A percentile compares a stretch with the other conserved stretches of the same genome.
Conservation (phyloP, 2,329 filamentous ascomycete species). For the Aureobasidium sp. region DNA sequence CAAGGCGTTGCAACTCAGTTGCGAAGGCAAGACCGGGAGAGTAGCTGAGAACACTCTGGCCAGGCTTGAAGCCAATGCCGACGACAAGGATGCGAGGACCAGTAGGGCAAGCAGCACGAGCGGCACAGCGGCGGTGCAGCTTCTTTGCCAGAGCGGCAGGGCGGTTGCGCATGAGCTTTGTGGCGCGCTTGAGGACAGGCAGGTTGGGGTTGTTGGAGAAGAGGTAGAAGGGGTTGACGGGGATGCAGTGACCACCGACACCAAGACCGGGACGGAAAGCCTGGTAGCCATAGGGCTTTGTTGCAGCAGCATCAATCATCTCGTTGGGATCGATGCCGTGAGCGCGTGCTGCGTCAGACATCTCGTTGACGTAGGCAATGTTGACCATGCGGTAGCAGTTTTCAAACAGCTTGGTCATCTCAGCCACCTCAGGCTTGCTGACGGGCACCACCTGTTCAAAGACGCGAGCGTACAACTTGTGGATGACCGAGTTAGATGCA, state of each 20-base stretch:
- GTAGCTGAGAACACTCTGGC: constrained; percentile 17
- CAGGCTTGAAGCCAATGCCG: constrained; percentile 20
- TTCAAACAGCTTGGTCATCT: constrained; percentile 52
- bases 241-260: constrained; percentile 50
- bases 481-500: constrained; percentile 39
- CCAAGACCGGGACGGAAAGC: constrained; percentile 42
- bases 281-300: constrained; percentile 40
- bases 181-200: constrained; percentile 39
- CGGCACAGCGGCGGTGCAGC: constrained; percentile 13
- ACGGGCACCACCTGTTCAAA: constrained; percentile 44
- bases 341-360: constrained; percentile 17
- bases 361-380: constrained; percentile 20
- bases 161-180: constrained; percentile 37
- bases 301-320: constrained; percentile 16
- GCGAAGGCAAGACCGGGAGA: constrained; percentile 18
- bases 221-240: constrained; percentile 48
- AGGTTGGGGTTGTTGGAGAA: constrained; percentile 39
- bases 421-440: constrained; percentile 46
- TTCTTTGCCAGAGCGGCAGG: constrained; percentile 25
- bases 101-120: not conserved
- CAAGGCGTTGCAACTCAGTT: constrained; percentile 14
- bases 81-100: constrained; percentile 18
- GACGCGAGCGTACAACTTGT: constrained; percentile 38
- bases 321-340: constrained; percentile 18
- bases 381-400: constrained; percentile 41